Evolutionary conservation across 2,329 filamentous ascomycete genomes (phyloP).

Genomic region (Cordyceps fumosorosea): DNA sequence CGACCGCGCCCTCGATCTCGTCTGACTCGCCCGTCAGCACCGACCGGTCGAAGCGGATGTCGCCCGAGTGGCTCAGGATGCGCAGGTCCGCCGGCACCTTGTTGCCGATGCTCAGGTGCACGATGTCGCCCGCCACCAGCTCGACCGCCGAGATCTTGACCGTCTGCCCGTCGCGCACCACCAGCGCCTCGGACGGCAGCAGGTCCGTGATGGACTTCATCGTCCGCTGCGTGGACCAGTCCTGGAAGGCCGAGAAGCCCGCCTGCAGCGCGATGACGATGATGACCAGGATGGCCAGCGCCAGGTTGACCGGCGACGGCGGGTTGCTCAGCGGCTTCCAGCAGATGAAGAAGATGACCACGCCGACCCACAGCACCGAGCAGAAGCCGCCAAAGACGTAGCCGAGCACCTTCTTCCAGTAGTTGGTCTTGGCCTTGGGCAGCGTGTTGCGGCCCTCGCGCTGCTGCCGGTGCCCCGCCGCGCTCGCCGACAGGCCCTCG

Average conservation of each 20-base stretch:
- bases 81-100: constrained; percentile 43
- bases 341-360: constrained; percentile 42
- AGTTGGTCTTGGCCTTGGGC: constrained; percentile 36
- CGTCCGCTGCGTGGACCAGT: constrained; percentile 39
- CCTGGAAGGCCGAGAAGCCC: constrained; percentile 39
- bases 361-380: constrained; percentile 39
- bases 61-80: constrained; percentile 34
- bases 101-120: constrained; percentile 39
- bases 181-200: constrained; percentile 36
- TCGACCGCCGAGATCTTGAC: constrained; percentile 34
- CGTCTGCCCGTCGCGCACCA: constrained; percentile 37
- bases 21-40: constrained; percentile 37
- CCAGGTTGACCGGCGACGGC: constrained; percentile 36
- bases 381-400: constrained; percentile 44
- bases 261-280: constrained; percentile 42
- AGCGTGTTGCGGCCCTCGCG: constrained; percentile 37
- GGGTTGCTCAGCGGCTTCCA: constrained; percentile 41
- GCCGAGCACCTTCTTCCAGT: constrained; percentile 32
- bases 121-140: constrained; percentile 40
- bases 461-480: constrained; percentile 27
- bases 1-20: constrained; percentile 33
- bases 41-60: constrained; percentile 35
- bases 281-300: constrained; percentile 39
- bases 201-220: constrained; percentile 43
- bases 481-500: constrained; percentile 29